Conservation (phyloP, 1,139 yeast species). For the Blastobotrys elegans region DNA sequence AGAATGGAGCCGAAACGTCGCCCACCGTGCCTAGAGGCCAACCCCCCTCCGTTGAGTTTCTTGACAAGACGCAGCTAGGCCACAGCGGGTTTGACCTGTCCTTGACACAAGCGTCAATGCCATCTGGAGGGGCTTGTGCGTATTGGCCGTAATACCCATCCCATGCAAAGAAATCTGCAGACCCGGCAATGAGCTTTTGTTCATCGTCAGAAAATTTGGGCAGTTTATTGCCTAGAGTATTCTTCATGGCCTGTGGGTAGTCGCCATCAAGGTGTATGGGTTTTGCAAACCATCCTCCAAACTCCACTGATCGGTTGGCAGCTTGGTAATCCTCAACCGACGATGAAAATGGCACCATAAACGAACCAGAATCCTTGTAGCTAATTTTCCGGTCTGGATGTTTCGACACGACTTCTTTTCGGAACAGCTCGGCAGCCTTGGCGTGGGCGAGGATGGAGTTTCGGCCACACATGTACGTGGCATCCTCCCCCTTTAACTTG, state of each 20-base stretch:
- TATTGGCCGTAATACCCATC: conserved; percentile 34
- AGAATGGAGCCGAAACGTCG: conserved; percentile 23
- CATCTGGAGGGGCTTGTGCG: conserved; percentile 27
- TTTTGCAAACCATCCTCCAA: conserved; percentile 31
- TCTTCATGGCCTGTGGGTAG: conserved; percentile 23
- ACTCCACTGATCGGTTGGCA: conserved; percentile 32
- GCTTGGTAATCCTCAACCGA: conserved; percentile 21
- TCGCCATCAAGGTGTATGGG: conserved; percentile 30
- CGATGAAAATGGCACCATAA: conserved; percentile 17
- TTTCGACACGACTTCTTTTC: conserved; percentile 30
- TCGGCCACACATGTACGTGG: conserved; percentile 25
- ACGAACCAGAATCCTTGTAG: conserved; percentile 23
- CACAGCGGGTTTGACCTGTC: conserved; percentile 15
- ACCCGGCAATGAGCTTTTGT: conserved; percentile 25
- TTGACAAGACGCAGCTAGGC: conserved; percentile 17
- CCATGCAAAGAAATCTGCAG: conserved; percentile 35
- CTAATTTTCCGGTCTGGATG: conserved; percentile 28
- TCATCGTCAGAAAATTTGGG: conserved; percentile 32
- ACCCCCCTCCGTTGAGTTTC: conserved; percentile 23
- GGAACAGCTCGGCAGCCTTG: conserved; percentile 31
- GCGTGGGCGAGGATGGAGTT: conserved; percentile 34
- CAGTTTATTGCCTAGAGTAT: conserved; percentile 23
- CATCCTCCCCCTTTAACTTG: neutral
- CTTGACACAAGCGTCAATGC: conserved; percentile 15
- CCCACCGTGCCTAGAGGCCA: conserved; percentile 31